These are phyloP conservation scores for Picochlorum sp. DNA, from an alignment of 139 green algal species.

Conservation along the genomic window DNA sequence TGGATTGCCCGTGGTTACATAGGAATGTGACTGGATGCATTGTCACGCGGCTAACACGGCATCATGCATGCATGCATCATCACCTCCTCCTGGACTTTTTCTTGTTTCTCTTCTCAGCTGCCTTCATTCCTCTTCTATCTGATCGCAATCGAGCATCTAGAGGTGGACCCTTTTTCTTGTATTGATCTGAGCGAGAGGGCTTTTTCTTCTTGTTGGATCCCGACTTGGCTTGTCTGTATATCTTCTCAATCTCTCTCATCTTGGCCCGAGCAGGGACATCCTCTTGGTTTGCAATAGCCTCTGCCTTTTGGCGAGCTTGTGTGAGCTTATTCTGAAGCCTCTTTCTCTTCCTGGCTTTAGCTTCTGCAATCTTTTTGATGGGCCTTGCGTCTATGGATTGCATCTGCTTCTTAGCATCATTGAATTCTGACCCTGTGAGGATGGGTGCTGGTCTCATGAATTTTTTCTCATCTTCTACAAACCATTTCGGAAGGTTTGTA, in stretches of 20 bases:
- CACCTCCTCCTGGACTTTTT: not conserved
- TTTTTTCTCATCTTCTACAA: conserved; percentile 77
- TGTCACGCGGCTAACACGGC: not conserved
- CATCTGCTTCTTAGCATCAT: conserved; percentile 66
- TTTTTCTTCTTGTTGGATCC: conserved; percentile 1
- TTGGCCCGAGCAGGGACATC: conserved; percentile 21
- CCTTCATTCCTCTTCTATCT: conserved; percentile 19
- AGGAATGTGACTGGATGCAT: not conserved
- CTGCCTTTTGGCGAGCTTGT: conserved; percentile 65
- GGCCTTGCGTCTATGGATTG: conserved; percentile 75
- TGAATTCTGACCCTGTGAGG: conserved; percentile 59
- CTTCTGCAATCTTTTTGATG: conserved; percentile 95
- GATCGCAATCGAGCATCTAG: conserved; percentile 29
- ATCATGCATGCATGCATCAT: too few species aligned
- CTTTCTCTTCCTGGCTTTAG: conserved; percentile 82
- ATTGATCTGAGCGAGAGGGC: conserved; percentile 1
- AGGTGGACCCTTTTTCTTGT: conserved; percentile 21
- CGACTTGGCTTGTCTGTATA: conserved; percentile 16
- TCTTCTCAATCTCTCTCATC: conserved; percentile 40
- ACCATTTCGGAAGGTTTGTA: conserved; percentile 73
- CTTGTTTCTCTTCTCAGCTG: conserved; percentile 8
- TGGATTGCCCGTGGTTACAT: too few species aligned
- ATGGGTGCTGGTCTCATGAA: conserved; percentile 26
- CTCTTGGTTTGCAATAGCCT: conserved; percentile 64
- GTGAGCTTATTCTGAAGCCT: conserved; percentile 43